These are phyloP conservation scores for Ophiostoma tasmaniense DNA, from an alignment of 2,329 filamentous ascomycete species.

Conservation along the genomic window DNA sequence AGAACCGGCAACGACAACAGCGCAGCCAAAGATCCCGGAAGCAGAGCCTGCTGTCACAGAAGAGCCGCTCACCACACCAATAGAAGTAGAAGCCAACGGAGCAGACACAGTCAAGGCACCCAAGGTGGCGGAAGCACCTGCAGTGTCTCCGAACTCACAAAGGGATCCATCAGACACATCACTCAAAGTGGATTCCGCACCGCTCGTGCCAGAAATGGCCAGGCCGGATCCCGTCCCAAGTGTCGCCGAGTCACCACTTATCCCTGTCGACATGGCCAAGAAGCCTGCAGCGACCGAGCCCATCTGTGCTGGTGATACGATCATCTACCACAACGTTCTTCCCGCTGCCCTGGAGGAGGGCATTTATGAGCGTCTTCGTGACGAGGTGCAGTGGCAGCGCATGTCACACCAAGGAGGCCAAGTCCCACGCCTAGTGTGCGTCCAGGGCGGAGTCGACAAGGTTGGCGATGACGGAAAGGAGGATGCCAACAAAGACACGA, in stretches of 20 bases:
- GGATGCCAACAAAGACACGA: slow-evolving; percentile 32
- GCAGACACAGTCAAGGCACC: background rate
- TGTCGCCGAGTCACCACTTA: background rate
- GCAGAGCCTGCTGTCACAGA: background rate
- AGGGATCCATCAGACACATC: background rate
- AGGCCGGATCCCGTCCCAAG: background rate
- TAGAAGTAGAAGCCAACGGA: background rate
- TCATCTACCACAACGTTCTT: slow-evolving; percentile 62
- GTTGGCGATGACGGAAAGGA: background rate
- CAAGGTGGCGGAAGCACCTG: background rate
- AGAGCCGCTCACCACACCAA: background rate
- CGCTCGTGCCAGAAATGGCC: no score
- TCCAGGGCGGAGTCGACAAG: slow-evolving; percentile 63
- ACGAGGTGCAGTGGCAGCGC: slow-evolving; percentile 76
- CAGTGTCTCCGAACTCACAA: background rate
- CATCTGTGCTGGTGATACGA: slow-evolving; percentile 75
- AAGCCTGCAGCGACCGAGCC: slow-evolving; percentile 33
- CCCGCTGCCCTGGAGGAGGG: slow-evolving; percentile 44
- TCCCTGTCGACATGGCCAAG: slow-evolving; percentile 8
- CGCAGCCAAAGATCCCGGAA: background rate
- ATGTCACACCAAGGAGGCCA: slow-evolving; percentile 91
- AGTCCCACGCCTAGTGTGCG: slow-evolving; percentile 83
- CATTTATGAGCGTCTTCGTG: slow-evolving; percentile 60
- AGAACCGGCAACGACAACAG: background rate
- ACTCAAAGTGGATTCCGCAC: background rate